These are phyloP conservation scores for Cercospora janseana DNA, from an alignment of 2,329 filamentous ascomycete genomes.

Conservation along the genomic window DNA sequence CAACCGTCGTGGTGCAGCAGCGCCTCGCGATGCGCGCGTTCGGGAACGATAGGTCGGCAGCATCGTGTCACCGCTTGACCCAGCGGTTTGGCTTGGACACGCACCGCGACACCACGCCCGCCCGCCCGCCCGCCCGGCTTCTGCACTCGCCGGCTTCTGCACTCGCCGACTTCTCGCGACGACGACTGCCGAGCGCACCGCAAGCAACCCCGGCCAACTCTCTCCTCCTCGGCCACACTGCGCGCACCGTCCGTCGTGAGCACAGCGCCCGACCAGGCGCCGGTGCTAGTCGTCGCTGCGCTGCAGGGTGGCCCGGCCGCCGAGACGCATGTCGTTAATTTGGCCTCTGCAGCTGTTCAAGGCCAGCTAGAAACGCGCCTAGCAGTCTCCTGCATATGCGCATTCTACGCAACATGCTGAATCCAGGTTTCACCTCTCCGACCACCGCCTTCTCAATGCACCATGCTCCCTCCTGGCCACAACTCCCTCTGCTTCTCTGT, in stretches of 20 bases:
- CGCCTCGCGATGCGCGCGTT: background rate
- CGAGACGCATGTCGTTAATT: slow-evolving; percentile 15
- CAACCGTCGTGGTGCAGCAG: slow-evolving; percentile 7
- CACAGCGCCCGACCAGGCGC: slow-evolving; percentile 10
- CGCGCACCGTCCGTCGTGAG: no score
- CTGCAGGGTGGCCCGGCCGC: slow-evolving; percentile 10
- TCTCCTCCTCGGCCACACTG: background rate
- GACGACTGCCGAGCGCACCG: no score
- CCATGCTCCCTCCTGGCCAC: slow-evolving; percentile 23
- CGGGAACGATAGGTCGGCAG: slow-evolving; percentile 3
- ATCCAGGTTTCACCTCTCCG: slow-evolving; percentile 29
- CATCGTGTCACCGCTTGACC: no score
- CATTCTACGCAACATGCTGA: slow-evolving; percentile 18
- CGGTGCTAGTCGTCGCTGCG: background rate
- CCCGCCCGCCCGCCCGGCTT: no score
- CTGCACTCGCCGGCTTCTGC: no score
- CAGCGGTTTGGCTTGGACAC: no score
- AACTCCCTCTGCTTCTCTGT: slow-evolving; percentile 24
- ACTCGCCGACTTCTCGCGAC: no score
- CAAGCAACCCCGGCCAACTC: no score
- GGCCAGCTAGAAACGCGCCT: slow-evolving; percentile 18
- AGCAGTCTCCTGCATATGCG: slow-evolving; percentile 24
- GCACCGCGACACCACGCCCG: no score
- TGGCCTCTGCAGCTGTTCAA: slow-evolving; percentile 18
- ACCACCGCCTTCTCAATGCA: slow-evolving; percentile 26